Conservation (phyloP, 768 basidiomycete genomes). For the Termitomyces sp. region DNA sequence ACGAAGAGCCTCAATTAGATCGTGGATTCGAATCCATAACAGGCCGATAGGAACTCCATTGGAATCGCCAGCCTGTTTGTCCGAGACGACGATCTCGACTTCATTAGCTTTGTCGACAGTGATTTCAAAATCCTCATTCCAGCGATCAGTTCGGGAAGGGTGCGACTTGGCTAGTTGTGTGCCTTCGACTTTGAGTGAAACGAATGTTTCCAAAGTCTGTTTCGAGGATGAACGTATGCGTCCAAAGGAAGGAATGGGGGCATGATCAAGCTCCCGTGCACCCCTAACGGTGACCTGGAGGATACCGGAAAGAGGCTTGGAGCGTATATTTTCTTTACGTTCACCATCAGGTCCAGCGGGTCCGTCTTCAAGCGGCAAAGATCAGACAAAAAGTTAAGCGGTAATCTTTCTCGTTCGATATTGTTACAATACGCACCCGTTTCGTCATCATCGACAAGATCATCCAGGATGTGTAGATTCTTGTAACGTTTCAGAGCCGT, state of each 20-base stretch:
- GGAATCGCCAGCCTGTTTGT: slow-evolving; percentile 78
- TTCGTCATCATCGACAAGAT: slow-evolving; percentile 84
- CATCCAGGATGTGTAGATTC: slow-evolving; percentile 90
- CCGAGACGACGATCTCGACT: slow-evolving; percentile 93
- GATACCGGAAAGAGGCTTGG: slow-evolving; percentile 92
- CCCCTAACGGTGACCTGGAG: slow-evolving; percentile 83
- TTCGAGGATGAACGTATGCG: slow-evolving; percentile 77
- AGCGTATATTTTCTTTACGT: slow-evolving; percentile 86
- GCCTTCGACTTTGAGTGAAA: slow-evolving; percentile 95
- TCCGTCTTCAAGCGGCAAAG: slow-evolving; percentile 23
- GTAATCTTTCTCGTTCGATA: background rate
- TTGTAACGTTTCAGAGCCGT: slow-evolving; percentile 94
- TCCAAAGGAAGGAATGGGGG: slow-evolving; percentile 56
- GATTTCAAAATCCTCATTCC: slow-evolving; percentile 98
- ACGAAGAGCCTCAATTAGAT: slow-evolving; percentile 89
- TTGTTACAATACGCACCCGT: slow-evolving; percentile 34
- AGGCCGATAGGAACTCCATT: slow-evolving; percentile 89
- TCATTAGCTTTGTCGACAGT: slow-evolving; percentile 97
- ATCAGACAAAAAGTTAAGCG: background rate
- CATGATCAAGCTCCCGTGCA: slow-evolving; percentile 93
- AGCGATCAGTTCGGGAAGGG: slow-evolving; percentile 89
- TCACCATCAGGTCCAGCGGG: slow-evolving; percentile 67
- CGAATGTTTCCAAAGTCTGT: slow-evolving; percentile 76
- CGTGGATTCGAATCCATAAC: slow-evolving; percentile 90
- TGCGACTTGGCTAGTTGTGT: slow-evolving; percentile 90